Evolutionary conservation across 768 basidiomycete species (phyloP).

Genomic region (Pisolithus sp.): DNA sequence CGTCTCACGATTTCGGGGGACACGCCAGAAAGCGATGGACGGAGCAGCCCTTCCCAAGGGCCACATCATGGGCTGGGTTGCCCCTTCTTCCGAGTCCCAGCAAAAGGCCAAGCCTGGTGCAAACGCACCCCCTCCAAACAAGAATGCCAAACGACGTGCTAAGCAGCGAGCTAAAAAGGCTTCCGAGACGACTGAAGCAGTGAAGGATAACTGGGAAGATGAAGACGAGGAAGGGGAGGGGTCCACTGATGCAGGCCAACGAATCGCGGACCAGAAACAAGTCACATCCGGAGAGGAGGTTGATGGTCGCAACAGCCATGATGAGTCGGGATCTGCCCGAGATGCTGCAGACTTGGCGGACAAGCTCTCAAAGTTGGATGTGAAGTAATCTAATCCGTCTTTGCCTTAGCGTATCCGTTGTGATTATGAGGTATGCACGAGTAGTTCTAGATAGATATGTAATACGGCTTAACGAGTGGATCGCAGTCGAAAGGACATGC

Average conservation of each 20-base stretch:
- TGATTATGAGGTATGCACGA: conserved; percentile 1
- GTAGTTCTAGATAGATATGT: neutral
- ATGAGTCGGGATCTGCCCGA: conserved; percentile 6
- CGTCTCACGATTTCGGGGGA: conserved; percentile 76
- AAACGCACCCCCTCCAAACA: conserved; percentile 44
- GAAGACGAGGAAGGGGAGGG: conserved; percentile 39
- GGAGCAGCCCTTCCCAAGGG: conserved; percentile 59
- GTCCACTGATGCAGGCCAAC: conserved; percentile 8
- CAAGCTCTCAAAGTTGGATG: conserved; percentile 51
- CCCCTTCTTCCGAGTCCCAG: conserved; percentile 44
- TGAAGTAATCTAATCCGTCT: conserved; percentile 32
- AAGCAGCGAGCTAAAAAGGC: conserved; percentile 69
- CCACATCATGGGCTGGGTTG: conserved; percentile 77
- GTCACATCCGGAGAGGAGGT: too few relatives aligned
- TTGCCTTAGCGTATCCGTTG: too few relatives aligned
- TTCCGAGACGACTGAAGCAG: conserved; percentile 44
- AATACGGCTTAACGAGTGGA: conserved; percentile 9
- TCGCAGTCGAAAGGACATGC: neutral
- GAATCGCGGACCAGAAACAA: too few relatives aligned
- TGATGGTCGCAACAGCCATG: conserved; percentile 15
- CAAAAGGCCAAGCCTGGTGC: conserved; percentile 24
- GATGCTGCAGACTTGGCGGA: conserved; percentile 35
- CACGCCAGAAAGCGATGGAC: conserved; percentile 70
- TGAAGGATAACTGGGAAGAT: conserved; percentile 78
- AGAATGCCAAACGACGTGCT: conserved; percentile 78